These are phyloP conservation scores for Cutaneotrichosporon cavernicola DNA, from an alignment of 1,284 basidiomycete species.

Conservation along the genomic window DNA sequence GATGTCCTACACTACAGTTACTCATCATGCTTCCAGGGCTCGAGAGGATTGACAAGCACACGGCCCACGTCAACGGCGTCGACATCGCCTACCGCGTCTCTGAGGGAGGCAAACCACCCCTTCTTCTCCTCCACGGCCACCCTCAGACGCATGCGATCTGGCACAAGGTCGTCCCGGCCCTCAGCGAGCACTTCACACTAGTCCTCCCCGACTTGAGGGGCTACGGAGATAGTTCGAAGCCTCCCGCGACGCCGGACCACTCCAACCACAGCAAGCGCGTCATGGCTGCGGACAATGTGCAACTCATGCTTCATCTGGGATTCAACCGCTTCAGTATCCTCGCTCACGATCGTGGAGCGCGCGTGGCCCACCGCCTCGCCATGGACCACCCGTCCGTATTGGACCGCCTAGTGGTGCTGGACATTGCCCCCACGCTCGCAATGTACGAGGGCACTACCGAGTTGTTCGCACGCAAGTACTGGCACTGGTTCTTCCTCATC, in stretches of 20 bases:
- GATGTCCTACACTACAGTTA: neutral
- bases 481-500: slow-evolving; percentile 54
- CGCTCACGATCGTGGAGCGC: slow-evolving; percentile 53
- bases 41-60: slow-evolving; percentile 1
- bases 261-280: slow-evolving; percentile 51
- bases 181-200: slow-evolving; percentile 45
- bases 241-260: slow-evolving; percentile 37
- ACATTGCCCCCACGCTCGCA: slow-evolving; percentile 47
- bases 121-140: slow-evolving; percentile 52
- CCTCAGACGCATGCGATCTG: slow-evolving; percentile 51
- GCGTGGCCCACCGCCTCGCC: slow-evolving; percentile 51
- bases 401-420: slow-evolving; percentile 47
- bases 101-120: neutral
- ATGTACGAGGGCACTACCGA: slow-evolving; percentile 49
- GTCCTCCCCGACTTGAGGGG: slow-evolving; percentile 48
- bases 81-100: slow-evolving; percentile 3
- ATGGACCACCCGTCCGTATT: slow-evolving; percentile 47
- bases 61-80: slow-evolving; percentile 4
- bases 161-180: slow-evolving; percentile 39
- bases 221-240: slow-evolving; percentile 38
- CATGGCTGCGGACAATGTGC: slow-evolving; percentile 51
- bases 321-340: slow-evolving; percentile 41
- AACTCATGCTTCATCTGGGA: slow-evolving; percentile 46
- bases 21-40: neutral
- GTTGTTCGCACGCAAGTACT: slow-evolving; percentile 43